Evolutionary conservation across 305 asterid genomes (phyloP).

Genomic region (Solanum hybrid): DNA sequence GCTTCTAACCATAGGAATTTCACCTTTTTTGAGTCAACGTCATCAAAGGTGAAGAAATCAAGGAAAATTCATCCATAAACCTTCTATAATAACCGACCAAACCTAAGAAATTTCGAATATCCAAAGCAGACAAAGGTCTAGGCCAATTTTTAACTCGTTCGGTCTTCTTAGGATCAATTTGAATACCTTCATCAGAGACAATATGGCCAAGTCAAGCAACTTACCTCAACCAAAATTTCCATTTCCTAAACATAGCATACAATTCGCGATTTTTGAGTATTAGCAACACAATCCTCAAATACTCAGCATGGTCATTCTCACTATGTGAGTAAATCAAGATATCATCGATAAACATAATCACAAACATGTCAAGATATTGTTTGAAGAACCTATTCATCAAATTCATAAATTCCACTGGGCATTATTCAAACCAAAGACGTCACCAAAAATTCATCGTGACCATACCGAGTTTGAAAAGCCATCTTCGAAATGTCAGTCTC

Average conservation of each 20-base stretch:
- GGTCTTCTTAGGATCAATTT: too few species aligned
- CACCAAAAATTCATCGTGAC: background rate
- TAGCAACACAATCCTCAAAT: background rate
- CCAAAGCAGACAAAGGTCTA: background rate
- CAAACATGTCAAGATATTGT: background rate
- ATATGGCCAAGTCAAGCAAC: background rate
- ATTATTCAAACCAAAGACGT: background rate
- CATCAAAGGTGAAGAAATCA: background rate
- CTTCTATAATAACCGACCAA: background rate
- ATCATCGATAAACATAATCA: background rate
- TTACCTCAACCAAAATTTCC: background rate
- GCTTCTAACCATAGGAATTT: background rate
- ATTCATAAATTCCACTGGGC: background rate
- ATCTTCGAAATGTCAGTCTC: background rate
- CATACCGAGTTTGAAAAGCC: background rate
- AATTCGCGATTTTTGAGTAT: background rate
- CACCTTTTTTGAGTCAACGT: background rate
- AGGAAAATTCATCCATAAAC: background rate
- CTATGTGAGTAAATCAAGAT: background rate
- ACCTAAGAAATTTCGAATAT: background rate
- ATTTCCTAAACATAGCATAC: background rate
- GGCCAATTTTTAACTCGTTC: too few species aligned
- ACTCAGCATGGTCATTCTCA: background rate
- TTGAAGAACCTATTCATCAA: background rate
- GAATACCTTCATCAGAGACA: too few species aligned